Conservation (phyloP, 441 rosid genomes). For the Raphanus hybrid region DNA sequence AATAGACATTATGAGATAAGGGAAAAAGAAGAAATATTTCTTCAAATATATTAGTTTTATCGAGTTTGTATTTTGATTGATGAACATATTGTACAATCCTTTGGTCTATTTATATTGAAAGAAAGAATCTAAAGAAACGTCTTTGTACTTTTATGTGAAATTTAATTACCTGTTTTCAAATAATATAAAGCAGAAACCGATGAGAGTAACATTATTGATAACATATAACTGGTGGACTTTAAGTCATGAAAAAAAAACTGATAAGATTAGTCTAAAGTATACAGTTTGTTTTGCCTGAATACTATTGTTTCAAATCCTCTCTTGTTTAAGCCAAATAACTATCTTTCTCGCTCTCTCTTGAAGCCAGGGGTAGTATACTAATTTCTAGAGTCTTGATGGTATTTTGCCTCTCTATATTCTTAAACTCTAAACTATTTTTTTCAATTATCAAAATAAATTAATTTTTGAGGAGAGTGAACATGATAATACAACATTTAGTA, state of each 20-base stretch:
- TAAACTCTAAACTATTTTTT: neutral
- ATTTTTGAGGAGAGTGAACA: neutral
- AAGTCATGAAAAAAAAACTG: neutral
- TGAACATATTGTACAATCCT: neutral
- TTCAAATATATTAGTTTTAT: neutral
- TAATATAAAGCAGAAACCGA: neutral
- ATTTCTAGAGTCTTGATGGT: neutral
- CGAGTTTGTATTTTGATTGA: neutral
- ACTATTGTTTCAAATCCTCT: no score
- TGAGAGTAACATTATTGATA: neutral
- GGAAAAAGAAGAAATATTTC: neutral
- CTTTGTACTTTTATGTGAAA: no score
- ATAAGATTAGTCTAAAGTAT: neutral
- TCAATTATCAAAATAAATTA: neutral
- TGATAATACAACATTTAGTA: neutral
- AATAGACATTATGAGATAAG: conserved; percentile 6
- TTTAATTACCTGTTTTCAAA: neutral
- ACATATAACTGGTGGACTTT: neutral
- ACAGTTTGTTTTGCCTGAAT: neutral
- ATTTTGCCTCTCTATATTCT: neutral
- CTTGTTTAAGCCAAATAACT: no score
- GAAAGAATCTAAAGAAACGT: no score
- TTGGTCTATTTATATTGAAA: neutral
- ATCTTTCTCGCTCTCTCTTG: neutral
- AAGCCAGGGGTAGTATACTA: neutral